Conservation (phyloP, 371 early-diverging fungal species). For the Lichtheimia corymbifera region DNA sequence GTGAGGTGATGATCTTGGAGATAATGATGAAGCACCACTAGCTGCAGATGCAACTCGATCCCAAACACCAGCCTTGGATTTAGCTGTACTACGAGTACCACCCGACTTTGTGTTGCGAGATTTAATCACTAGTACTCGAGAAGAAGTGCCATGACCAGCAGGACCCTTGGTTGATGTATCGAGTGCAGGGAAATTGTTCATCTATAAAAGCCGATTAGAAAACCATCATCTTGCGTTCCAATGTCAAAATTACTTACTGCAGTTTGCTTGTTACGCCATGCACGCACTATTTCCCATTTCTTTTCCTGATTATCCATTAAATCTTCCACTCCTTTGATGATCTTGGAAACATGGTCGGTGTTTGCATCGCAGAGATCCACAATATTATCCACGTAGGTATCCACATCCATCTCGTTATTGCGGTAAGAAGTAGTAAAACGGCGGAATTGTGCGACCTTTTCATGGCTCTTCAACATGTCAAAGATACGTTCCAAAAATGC, state of each 20-base stretch:
- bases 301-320: conserved; percentile 59
- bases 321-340: conserved; percentile 55
- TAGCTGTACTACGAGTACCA: conserved; percentile 29
- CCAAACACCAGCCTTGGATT: conserved; percentile 47
- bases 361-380: conserved; percentile 47
- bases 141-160: conserved; percentile 37
- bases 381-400: conserved; percentile 60
- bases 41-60: conserved; percentile 46
- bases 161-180: conserved; percentile 26
- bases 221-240: no score
- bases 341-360: conserved; percentile 48
- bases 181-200: conserved; percentile 29
- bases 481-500: conserved; percentile 48
- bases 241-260: conserved; percentile 28
- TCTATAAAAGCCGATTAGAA: conserved; percentile 5
- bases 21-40: conserved; percentile 20
- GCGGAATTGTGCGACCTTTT: conserved; percentile 61
- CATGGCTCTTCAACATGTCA: conserved; percentile 47
- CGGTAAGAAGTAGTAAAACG: conserved; percentile 59
- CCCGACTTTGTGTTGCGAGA: conserved; percentile 49
- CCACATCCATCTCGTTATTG: conserved; percentile 46
- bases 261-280: conserved; percentile 72
- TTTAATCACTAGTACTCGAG: conserved; percentile 52
- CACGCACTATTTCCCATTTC: conserved; percentile 63
- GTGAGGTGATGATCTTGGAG: conserved; percentile 32